A percentile compares a stretch with the other conserved stretches of the same genome.
These are phyloP conservation scores for Salvia miltiorrhiza DNA, from an alignment of 257 asterid genomes.

Conservation along the genomic window DNA sequence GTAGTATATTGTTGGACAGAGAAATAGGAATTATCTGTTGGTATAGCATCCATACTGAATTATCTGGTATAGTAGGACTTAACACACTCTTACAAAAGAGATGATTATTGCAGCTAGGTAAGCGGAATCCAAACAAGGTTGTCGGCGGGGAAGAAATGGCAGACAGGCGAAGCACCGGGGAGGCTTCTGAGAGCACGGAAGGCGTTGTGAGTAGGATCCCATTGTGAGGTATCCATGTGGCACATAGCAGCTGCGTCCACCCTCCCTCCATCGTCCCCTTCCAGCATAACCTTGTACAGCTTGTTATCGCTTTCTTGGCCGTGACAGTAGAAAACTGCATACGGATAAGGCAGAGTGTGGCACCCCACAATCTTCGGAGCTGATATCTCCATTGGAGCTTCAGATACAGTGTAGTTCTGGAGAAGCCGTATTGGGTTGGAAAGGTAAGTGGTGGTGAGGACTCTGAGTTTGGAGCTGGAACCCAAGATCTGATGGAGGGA, in stretches of 20 bases:
- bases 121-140: conserved; percentile 64
- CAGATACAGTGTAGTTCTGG: conserved; percentile 61
- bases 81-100: no score
- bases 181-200: conserved; percentile 48
- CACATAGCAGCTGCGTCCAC: conserved; percentile 75
- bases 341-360: conserved; percentile 81
- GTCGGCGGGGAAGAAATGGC: conserved; percentile 77
- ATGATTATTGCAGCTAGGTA: no score
- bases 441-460: conserved; percentile 45
- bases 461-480: conserved; percentile 22
- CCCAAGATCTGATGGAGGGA: conserved; percentile 37
- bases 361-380: conserved; percentile 49
- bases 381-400: conserved; percentile 28
- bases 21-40: no score
- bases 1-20: no score
- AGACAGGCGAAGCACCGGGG: conserved; percentile 71
- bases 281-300: conserved; percentile 48
- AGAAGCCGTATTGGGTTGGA: conserved; percentile 26
- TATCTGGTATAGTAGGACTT: no score
- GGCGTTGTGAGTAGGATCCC: conserved; percentile 70
- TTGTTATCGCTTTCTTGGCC: conserved; percentile 50
- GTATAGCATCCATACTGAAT: no score
- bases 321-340: conserved; percentile 79
- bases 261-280: conserved; percentile 59
- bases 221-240: conserved; percentile 69